Evolutionary conservation across 176 grass and related monocot genomes (phyloP), one percentile per base, ranked within the genome.

Genomic region (Cymbopogon citratus): DNA sequence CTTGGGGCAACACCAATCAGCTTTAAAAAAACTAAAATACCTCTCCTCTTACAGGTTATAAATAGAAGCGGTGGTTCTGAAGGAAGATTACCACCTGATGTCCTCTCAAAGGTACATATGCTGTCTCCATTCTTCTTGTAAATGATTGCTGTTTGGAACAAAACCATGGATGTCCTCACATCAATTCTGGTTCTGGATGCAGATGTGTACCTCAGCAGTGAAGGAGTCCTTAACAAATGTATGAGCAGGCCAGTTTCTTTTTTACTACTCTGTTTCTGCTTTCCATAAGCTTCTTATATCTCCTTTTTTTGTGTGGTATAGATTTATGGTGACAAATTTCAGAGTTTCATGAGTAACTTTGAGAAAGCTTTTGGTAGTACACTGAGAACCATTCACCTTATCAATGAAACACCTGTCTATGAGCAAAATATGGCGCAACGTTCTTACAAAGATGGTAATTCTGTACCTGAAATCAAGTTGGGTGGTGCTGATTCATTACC

Each of bases 161-260:
- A 29, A 81, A 69, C 39, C n/a, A 76, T 44, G 44, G 25, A 28
- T 85, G 14, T 49, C 38, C 48, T 74, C 36, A 82, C 79, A 39
- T 59, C 43, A 66, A 81, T 35, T 89, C 33, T 86, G 38, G 64
- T 35, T 89, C 33, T 86, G 38, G 64, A 81, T 91, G 87, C 86
- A 98, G 96, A 95, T 93, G 65, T 98, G 92, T 82, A 91, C 85
- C 60, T 92, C 84, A 9, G 92, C 96, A 12, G 92, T 93, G 73
- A 90, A 93, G 68, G 95, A 91, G 66, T 92, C 95, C 75, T 79
- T 98, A 77, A 90, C 95, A 83, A 93, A 95, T 93, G 92, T 98
- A 89, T 88, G 92, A 48, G 31, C 29, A 16, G 65, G 52, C 83
- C 74, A 71, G 73, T 87, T 66, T 73, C 69, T 81, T 33, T 31